These are phyloP conservation scores for Zygotorulaspora danielsina DNA, from an alignment of 805 yeast species.

Conservation along the genomic window DNA sequence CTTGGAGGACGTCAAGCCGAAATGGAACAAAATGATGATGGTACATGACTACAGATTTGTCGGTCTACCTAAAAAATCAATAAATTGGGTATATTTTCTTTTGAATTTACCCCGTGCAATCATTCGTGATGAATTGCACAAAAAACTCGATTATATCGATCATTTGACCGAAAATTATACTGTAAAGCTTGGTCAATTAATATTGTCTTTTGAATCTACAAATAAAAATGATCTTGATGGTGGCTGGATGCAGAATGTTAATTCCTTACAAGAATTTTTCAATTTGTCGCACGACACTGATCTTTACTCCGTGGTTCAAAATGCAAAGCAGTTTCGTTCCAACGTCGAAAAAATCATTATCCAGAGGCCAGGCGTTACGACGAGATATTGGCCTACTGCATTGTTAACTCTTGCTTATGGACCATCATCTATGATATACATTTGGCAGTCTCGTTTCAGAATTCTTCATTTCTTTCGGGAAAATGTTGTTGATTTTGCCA, in stretches of 20 bases:
- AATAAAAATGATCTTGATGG: conserved; percentile 1
- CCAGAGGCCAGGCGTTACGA: conserved; percentile 39
- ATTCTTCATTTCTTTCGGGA: conserved; percentile 53
- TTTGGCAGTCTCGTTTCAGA: conserved; percentile 49
- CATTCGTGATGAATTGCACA: conserved; percentile 20
- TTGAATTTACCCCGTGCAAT: conserved; percentile 19
- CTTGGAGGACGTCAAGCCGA: conserved; percentile 10
- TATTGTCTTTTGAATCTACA: conserved; percentile 15
- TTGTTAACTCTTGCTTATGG: conserved; percentile 45
- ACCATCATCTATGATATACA: conserved; percentile 43
- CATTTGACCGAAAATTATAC: conserved; percentile 13
- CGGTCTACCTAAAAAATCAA: conserved; percentile 20
- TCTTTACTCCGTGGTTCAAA: conserved; percentile 9
- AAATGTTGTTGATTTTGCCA: conserved; percentile 58
- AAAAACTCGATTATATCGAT: conserved; percentile 6
- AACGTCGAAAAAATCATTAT: conserved; percentile 3
- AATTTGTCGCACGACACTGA: conserved; percentile 4
- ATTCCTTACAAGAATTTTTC: conserved; percentile 10
- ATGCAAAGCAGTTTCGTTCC: conserved; percentile 9
- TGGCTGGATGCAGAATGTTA: conserved; percentile 3
- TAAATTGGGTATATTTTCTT: conserved; percentile 11
- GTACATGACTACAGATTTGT: conserved; percentile 18
- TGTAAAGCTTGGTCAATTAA: conserved; percentile 21
- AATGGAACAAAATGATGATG: conserved; percentile 16
- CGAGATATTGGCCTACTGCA: conserved; percentile 66